A percentile compares a stretch with the other conserved stretches of the same genome.
Evolutionary conservation across 306 rosid genomes (phyloP).

Genomic region (Acacia melanoxylon): DNA sequence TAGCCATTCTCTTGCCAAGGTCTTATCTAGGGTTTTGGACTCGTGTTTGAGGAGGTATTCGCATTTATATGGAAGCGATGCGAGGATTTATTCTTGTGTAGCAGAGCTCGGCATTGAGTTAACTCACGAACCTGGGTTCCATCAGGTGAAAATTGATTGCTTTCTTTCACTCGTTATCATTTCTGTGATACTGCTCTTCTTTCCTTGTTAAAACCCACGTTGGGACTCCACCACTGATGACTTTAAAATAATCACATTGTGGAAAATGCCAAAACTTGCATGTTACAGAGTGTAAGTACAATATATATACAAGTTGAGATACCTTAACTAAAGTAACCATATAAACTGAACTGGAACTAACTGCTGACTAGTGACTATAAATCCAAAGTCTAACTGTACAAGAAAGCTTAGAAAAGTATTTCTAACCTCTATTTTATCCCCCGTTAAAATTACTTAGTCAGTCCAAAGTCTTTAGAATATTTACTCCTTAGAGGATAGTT

Average conservation of each 20-base stretch:
- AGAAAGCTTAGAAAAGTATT: not conserved
- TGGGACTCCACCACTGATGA: not conserved
- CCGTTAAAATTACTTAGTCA: not conserved
- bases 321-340: not conserved
- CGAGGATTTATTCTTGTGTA: slow-evolving; percentile 75
- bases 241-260: not conserved
- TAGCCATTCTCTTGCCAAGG: slow-evolving; percentile 68
- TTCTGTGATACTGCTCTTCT: not conserved
- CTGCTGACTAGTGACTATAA: not conserved
- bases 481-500: not conserved
- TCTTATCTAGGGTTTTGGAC: slow-evolving; percentile 74
- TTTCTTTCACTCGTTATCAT: not conserved
- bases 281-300: not conserved
- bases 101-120: slow-evolving; percentile 85
- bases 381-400: not conserved
- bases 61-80: slow-evolving; percentile 88
- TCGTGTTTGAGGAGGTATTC: slow-evolving; percentile 81
- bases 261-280: not conserved
- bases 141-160: slow-evolving; percentile 59
- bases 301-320: not conserved
- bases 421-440: not conserved
- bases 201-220: not conserved
- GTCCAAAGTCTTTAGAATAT: not conserved
- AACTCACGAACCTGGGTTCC: slow-evolving; percentile 93
- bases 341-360: not conserved